These are phyloP conservation scores for Recurvomyces mirabilis DNA, from an alignment of 495 filamentous ascomycete genomes.

Conservation along the genomic window DNA sequence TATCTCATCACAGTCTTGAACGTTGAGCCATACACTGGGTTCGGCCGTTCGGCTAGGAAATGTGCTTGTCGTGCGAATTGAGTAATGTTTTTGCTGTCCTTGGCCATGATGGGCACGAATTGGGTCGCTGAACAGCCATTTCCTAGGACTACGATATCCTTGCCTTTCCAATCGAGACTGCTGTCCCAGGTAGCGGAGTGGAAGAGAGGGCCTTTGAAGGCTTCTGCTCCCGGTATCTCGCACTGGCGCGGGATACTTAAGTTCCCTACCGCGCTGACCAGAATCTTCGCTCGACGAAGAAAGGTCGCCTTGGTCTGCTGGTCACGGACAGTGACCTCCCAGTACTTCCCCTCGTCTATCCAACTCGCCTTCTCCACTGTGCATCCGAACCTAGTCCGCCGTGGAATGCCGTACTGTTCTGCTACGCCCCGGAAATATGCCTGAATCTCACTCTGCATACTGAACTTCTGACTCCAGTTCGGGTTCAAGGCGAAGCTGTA, in stretches of 20 bases:
- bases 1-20: slow-evolving; percentile 26
- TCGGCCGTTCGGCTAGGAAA: slow-evolving; percentile 23
- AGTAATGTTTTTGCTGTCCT: slow-evolving; percentile 19
- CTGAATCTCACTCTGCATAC: slow-evolving; percentile 23
- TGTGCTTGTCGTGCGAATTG: slow-evolving; percentile 26
- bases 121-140: slow-evolving; percentile 29
- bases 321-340: slow-evolving; percentile 36
- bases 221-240: slow-evolving; percentile 38
- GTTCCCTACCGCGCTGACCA: slow-evolving; percentile 45
- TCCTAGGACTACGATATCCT: slow-evolving; percentile 50
- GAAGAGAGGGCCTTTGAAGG: slow-evolving; percentile 42
- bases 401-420: slow-evolving; percentile 34
- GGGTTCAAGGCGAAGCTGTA: slow-evolving; percentile 41
- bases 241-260: slow-evolving; percentile 37
- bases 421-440: slow-evolving; percentile 37
- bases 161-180: slow-evolving; percentile 42
- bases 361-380: slow-evolving; percentile 35
- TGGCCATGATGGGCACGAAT: slow-evolving; percentile 26
- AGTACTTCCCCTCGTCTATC: slow-evolving; percentile 35
- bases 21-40: slow-evolving; percentile 18
- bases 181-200: slow-evolving; percentile 52
- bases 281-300: slow-evolving; percentile 40
- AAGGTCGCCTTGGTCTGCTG: slow-evolving; percentile 25
- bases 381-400: slow-evolving; percentile 35
- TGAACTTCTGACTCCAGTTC: slow-evolving; percentile 29